phyloP scores from a whole-genome alignment of 2,329 filamentous ascomycete species.

The Cercospora canescens region DNA sequence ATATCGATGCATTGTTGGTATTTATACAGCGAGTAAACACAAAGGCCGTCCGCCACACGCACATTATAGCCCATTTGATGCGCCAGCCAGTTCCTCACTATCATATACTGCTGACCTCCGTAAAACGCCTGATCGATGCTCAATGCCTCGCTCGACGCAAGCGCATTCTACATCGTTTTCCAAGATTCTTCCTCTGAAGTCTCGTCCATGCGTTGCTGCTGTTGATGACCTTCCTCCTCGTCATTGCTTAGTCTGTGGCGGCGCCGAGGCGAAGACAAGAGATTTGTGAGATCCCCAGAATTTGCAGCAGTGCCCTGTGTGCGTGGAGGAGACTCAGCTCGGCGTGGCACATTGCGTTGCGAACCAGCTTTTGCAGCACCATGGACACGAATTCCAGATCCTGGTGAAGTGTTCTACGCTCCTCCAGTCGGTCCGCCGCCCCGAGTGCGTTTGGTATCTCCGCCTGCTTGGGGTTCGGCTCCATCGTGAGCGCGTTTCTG shows the following conservation, averaged over 20 bases:
- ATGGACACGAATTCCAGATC: constrained; percentile 1
- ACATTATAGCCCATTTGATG: background rate
- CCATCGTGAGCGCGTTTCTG: constrained; percentile 38
- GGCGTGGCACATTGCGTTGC: background rate
- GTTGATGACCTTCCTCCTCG: background rate
- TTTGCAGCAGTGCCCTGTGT: background rate
- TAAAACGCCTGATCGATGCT: background rate
- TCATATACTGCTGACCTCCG: background rate
- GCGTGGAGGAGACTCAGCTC: background rate
- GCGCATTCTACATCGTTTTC: background rate
- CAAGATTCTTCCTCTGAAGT: constrained; percentile 1
- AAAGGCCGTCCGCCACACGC: background rate
- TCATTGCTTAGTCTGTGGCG: background rate
- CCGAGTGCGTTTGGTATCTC: constrained; percentile 34
- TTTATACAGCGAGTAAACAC: background rate
- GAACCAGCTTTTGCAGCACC: background rate
- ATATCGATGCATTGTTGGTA: background rate
- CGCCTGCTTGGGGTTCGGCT: constrained; percentile 23
- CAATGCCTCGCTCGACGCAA: background rate
- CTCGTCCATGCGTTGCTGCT: constrained; percentile 4
- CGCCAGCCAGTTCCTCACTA: background rate
- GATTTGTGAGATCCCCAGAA: background rate
- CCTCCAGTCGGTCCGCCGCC: constrained; percentile 27
- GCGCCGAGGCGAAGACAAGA: background rate
- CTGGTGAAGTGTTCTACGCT: constrained; percentile 15